phyloP scores from a whole-genome alignment of 1,284 basidiomycete genomes.

The Porodaedalea pini region DNA sequence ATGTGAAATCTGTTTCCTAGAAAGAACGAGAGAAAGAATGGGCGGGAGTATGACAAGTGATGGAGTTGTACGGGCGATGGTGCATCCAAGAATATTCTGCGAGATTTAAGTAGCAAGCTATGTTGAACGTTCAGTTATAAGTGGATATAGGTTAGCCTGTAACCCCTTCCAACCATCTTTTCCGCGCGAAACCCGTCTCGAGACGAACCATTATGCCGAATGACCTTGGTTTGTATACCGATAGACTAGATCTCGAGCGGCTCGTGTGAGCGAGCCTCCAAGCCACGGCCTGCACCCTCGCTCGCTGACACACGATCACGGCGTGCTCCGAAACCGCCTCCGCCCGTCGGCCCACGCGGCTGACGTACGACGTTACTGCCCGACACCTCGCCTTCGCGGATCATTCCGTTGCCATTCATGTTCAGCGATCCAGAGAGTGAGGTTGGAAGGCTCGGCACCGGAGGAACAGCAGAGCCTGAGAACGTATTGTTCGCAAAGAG shows the following conservation, averaged over 20 bases:
- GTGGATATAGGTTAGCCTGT: slow-evolving; percentile 12
- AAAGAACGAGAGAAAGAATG: background rate
- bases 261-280: slow-evolving; percentile 79
- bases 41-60: background rate
- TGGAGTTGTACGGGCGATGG: background rate
- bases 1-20: slow-evolving; percentile 1
- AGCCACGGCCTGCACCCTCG: slow-evolving; percentile 53
- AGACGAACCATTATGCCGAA: background rate
- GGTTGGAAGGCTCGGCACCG: slow-evolving; percentile 72
- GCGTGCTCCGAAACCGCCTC: slow-evolving; percentile 64
- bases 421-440: slow-evolving; percentile 43
- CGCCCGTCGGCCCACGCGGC: slow-evolving; percentile 68
- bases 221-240: background rate
- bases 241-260: slow-evolving; percentile 69
- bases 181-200: background rate
- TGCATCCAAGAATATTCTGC: slow-evolving; percentile 19
- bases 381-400: slow-evolving; percentile 37
- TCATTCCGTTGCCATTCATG: slow-evolving; percentile 36
- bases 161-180: background rate
- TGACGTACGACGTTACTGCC: slow-evolving; percentile 69
- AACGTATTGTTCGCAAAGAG: slow-evolving; percentile 54
- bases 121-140: background rate
- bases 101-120: slow-evolving; percentile 3
- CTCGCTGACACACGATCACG: slow-evolving; percentile 54
- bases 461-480: slow-evolving; percentile 50